Evolutionary conservation across 2,329 filamentous ascomycete genomes (phyloP), one percentile per base, ranked within the genome.

Genomic region (Penicillium occitanis): DNA sequence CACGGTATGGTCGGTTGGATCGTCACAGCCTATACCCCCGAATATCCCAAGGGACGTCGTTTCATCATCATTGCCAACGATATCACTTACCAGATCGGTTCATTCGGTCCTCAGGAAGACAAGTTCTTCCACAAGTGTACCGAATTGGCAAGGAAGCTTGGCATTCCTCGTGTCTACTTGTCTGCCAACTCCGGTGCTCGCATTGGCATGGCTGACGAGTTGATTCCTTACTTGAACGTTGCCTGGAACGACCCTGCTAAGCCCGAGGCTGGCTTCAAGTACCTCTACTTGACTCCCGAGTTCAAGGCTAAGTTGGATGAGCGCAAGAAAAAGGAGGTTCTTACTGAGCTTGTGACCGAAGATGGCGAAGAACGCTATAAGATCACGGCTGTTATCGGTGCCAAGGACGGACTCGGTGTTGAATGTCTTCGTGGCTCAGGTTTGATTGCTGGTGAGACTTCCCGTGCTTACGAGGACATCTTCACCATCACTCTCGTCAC

Each of bases 1-100:
- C 95, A 95, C 75, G 95, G 95, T 82, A 99, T 99, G 95, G 94
- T 99, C 65, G 95, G 93, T 71, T 99, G 95, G 95, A 87, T 98
- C 71, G 90, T 98, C 78, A 96, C 92, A 68, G 95, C 93, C 17
- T 92, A 89, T 77, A 98, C 95, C 1, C 95, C 95, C 10, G 95
- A 99, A 80, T 99, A 99, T 78, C 94, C 95, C 66, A 87, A 88
- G 70, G 95, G 95, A 67, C 88, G 95, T 71, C 91, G 91, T 76
- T 97, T 98, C 81, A 89, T 99, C 77, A 92, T 99, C 70, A 90
- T 99, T 69, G 93, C 95, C 85, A 99, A 99, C 86, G 95, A 99
- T 76, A 99, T 99, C 79, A 99, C 95, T 19, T 98, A 92, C 87
- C 96, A 96, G 86, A 99, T 98, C 78, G 95, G 95, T 75, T 97